A percentile compares a stretch with the other conserved stretches of the same genome.
These are phyloP conservation scores for Boehmeria nivea DNA, from an alignment of 306 rosid species.

Conservation along the genomic window DNA sequence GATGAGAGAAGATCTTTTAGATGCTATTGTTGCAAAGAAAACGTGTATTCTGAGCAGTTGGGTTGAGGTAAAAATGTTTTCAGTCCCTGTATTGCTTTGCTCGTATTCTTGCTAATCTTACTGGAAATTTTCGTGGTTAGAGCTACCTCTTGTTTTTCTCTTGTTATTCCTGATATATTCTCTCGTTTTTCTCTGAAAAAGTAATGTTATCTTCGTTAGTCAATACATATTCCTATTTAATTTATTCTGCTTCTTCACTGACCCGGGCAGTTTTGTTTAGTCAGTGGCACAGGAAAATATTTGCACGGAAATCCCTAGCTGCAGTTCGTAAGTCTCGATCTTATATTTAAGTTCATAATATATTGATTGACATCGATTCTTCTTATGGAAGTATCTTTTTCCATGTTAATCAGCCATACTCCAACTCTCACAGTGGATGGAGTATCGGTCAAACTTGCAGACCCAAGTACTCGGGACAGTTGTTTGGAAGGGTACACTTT, in stretches of 20 bases:
- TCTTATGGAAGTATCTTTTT: slow-evolving; percentile 20
- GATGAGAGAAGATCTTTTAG: slow-evolving; percentile 50
- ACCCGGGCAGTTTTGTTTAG: slow-evolving; percentile 35
- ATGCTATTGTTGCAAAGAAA: slow-evolving; percentile 66
- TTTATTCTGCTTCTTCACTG: slow-evolving; percentile 19
- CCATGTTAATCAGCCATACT: slow-evolving; percentile 43
- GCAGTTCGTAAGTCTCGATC: slow-evolving; percentile 56
- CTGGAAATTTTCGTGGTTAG: too few species aligned
- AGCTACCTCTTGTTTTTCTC: background rate
- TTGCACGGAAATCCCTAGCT: slow-evolving; percentile 56
- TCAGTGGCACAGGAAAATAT: slow-evolving; percentile 56
- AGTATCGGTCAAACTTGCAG: slow-evolving; percentile 58
- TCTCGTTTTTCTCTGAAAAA: background rate
- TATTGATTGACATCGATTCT: slow-evolving; percentile 6
- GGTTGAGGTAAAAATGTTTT: slow-evolving; percentile 63
- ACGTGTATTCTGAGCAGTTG: slow-evolving; percentile 57
- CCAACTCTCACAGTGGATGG: slow-evolving; percentile 64
- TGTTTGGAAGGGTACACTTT: slow-evolving; percentile 73
- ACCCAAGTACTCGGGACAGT: slow-evolving; percentile 59
- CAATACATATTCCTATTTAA: background rate
- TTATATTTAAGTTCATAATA: slow-evolving; percentile 5
- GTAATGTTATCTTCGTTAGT: too few species aligned
- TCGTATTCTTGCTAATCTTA: background rate
- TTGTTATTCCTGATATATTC: background rate
- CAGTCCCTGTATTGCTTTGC: slow-evolving; percentile 12